Percentiles rank a stretch among this genome's conserved stretches.
These are phyloP conservation scores for Globisporangium abappressorium DNA, from an alignment of 352 stramenopile species.

Conservation along the genomic window DNA sequence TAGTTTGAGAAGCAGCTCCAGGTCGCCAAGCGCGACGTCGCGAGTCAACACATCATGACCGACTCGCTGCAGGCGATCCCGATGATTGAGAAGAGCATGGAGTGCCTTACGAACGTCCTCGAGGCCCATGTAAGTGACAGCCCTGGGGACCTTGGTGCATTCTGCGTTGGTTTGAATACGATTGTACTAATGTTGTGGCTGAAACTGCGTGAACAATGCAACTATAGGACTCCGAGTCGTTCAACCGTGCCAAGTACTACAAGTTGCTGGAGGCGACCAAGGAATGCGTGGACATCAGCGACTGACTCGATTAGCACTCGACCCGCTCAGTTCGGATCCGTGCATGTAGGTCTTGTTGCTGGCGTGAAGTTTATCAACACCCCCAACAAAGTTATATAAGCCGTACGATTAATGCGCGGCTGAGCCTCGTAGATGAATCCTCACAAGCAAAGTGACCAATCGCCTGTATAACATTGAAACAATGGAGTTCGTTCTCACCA, in stretches of 20 bases:
- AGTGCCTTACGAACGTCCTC: constrained; percentile 1
- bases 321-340: no score
- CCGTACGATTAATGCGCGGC: no score
- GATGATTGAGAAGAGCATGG: not conserved
- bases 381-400: no score
- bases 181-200: no score
- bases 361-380: no score
- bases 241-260: constrained; percentile 11
- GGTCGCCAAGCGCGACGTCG: not conserved
- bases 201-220: not conserved
- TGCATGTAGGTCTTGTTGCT: no score
- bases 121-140: not conserved
- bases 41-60: not conserved
- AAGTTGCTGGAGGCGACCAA: not conserved
- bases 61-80: not conserved
- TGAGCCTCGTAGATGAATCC: no score
- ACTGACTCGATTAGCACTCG: not conserved
- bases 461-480: no score
- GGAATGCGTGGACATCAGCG: not conserved
- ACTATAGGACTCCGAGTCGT: not conserved
- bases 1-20: constrained; percentile 8
- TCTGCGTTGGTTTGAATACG: not conserved
- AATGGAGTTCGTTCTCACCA: no score
- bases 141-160: not conserved
- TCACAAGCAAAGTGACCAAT: no score